Percentiles rank a stretch among this genome's conserved stretches.
Conservation (phyloP, 768 basidiomycete species). For the Gloeopeniophorella convolvens region DNA sequence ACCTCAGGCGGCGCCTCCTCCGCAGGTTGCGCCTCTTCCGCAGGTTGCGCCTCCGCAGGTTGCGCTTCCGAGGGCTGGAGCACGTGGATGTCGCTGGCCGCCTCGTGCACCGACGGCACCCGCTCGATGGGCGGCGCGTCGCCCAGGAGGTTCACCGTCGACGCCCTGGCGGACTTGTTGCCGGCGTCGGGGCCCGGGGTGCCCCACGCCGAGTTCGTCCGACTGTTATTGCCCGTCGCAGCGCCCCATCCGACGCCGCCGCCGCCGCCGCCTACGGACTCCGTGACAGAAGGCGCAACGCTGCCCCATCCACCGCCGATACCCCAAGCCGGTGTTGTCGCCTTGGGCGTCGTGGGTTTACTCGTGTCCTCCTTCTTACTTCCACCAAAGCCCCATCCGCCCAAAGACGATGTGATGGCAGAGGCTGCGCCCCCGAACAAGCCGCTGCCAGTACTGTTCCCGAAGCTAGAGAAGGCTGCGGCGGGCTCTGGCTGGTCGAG, state of each 20-base stretch:
- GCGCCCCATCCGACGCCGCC: constrained; percentile 10
- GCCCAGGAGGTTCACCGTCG: constrained; percentile 3
- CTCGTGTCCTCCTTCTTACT: constrained; percentile 2
- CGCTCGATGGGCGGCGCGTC: background rate
- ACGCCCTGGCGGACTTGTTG: background rate
- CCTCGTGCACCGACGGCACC: too few species aligned
- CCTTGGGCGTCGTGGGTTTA: background rate
- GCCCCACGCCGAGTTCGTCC: background rate
- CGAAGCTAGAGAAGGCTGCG: constrained; percentile 1
- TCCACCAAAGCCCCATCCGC: constrained; percentile 13
- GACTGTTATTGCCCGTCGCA: constrained; percentile 13
- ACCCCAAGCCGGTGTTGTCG: constrained; percentile 1
- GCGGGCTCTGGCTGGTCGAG: background rate
- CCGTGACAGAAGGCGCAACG: background rate
- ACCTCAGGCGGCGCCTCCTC: background rate
- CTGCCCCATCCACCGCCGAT: background rate
- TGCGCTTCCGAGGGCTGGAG: too few species aligned
- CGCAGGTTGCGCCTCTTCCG: background rate
- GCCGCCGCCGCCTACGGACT: constrained; percentile 1
- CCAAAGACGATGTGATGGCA: too few species aligned
- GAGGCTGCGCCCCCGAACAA: background rate
- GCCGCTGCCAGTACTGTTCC: background rate
- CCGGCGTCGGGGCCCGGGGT: background rate
- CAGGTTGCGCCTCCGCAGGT: too few species aligned
- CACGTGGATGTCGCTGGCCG: too few species aligned